Evolutionary conservation across 306 rosid species (phyloP).

Genomic region (Betula pendula): DNA sequence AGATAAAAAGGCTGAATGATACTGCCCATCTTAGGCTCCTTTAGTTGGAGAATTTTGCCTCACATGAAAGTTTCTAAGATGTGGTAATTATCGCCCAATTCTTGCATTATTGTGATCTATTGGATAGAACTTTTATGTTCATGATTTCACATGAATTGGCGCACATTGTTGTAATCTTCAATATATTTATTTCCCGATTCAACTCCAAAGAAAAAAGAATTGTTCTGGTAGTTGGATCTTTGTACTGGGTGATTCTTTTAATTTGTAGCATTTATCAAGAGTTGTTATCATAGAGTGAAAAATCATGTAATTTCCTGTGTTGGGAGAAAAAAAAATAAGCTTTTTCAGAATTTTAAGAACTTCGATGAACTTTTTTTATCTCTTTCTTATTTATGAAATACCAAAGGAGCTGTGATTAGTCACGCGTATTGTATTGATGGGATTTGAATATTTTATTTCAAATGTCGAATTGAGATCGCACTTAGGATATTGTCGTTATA

Average conservation of each 20-base stretch:
- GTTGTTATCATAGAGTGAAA: conserved; percentile 23
- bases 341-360: not conserved
- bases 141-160: conserved; percentile 29
- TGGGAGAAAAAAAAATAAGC: conserved; percentile 21
- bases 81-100: conserved; percentile 22
- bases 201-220: conserved; percentile 39
- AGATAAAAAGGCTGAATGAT: conserved; percentile 84
- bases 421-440: not conserved
- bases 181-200: conserved; percentile 40
- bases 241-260: conserved; percentile 50
- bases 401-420: not conserved
- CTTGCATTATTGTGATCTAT: conserved; percentile 13
- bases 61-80: conserved; percentile 3
- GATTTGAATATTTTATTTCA: no score
- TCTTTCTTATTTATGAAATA: not conserved
- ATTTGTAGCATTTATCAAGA: conserved; percentile 44
- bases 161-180: conserved; percentile 50
- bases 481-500: no score
- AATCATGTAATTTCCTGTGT: conserved; percentile 18
- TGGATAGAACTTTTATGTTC: conserved; percentile 13
- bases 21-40: conserved; percentile 95
- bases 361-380: not conserved
- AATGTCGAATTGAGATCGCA: no score
- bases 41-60: conserved; percentile 30
- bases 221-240: conserved; percentile 38